These are phyloP conservation scores for Venturia carpophila DNA, from an alignment of 2,329 filamentous ascomycete species.

Conservation along the genomic window DNA sequence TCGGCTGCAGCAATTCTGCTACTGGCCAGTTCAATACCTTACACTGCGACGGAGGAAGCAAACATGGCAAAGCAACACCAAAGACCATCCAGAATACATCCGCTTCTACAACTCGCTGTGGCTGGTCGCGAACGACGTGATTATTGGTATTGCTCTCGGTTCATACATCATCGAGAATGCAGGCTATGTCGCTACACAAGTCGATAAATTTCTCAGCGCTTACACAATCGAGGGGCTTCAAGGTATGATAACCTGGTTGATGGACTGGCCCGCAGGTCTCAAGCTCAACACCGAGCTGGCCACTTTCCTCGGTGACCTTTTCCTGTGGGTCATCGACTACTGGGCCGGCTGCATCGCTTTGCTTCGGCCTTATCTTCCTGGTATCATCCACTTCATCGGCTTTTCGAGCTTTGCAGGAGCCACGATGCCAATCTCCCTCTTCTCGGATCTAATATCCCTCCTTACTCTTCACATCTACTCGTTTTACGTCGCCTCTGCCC, in stretches of 20 bases:
- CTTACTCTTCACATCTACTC: slow-evolving; percentile 95
- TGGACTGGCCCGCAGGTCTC: slow-evolving; percentile 88
- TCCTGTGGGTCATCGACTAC: slow-evolving; percentile 97
- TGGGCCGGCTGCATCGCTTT: slow-evolving; percentile 63
- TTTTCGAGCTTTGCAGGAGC: slow-evolving; percentile 93
- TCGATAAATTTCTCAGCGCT: slow-evolving; percentile 64
- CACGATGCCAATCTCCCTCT: slow-evolving; percentile 92
- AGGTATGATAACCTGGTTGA: slow-evolving; percentile 87
- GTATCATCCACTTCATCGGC: slow-evolving; percentile 84
- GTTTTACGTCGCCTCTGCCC: slow-evolving; percentile 92
- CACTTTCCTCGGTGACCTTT: slow-evolving; percentile 87
- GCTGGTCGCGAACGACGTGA: slow-evolving; percentile 97
- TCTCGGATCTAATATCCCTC: slow-evolving; percentile 85
- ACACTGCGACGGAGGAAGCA: slow-evolving; percentile 82
- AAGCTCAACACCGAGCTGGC: slow-evolving; percentile 94
- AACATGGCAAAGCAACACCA: slow-evolving; percentile 93
- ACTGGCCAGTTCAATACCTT: slow-evolving; percentile 95
- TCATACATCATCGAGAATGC: slow-evolving; percentile 97
- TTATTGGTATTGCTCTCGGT: slow-evolving; percentile 92
- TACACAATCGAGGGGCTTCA: slow-evolving; percentile 88
- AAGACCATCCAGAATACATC: slow-evolving; percentile 94
- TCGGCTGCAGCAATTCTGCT: slow-evolving; percentile 93
- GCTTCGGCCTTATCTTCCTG: slow-evolving; percentile 71
- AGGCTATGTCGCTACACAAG: slow-evolving; percentile 69
- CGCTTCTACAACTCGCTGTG: slow-evolving; percentile 98